Base-by-base conservation (phyloP, 495 filamentous ascomycete species). In the Hypoxylon crocopeplum region DNA sequence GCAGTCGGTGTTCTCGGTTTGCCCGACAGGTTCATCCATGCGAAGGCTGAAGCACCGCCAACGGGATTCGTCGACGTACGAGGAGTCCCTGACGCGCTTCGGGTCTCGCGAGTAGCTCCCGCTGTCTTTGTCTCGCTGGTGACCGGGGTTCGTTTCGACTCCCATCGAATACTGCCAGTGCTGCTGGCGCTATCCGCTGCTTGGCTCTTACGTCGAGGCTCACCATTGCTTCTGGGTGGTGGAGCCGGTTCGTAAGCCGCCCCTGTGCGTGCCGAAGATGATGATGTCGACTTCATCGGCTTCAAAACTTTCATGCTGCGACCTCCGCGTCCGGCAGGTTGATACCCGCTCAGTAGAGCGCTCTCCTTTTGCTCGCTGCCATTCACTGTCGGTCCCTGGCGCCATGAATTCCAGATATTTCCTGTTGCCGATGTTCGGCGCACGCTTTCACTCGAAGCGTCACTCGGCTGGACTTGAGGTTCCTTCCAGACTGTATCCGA, bases 21-120 rank as follows among this genome's bases (percentile, higher is more conserved):
- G 37, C 45, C 62, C 32, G 70, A 56, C 25, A 70, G 50, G 22
- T 68, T 77, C 73, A 97, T 85, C 92, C 93, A 98, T n/a, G 88
- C 83, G 77, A 98, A 98, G 11, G 94, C 94, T 19, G 91, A 93
- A n/a, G 90, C 94, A 29, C 90, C 87, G 8, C 94, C 94, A 32
- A 97, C 79, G 2, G 94, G 93, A 69, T 97, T 97, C 17, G 86
- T 71, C 29, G 74, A 73, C 7, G 79, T 74, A 62, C 75, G 70
- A 38, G 76, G 73, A 37, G 74, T 64, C 29, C 67, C 46, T 32
- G 70, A 52, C 37, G 62, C 62, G 53, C 68, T 75, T 47, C 69
- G 64, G 48, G 60, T 69, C 70, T 85, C 69, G 72, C 74, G 73
- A 62, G 64, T 66, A 42, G 59, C 57, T 59, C 74, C 38, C 51